Percentiles rank a stretch among this genome's conserved stretches.
Conservation (phyloP, 306 rosid genomes). For the Delonix regia region DNA sequence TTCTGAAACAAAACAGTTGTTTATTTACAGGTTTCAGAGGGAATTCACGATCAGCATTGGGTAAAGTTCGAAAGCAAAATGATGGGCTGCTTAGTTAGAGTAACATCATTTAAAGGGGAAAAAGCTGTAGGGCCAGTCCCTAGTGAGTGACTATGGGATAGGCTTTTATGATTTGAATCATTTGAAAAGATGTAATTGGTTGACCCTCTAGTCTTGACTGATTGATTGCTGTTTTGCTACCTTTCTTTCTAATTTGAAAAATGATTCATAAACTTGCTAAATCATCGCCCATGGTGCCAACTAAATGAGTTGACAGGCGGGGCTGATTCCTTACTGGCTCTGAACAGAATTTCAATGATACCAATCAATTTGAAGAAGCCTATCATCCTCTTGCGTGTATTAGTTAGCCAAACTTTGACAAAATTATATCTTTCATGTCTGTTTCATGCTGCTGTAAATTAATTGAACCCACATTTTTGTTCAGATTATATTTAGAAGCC, state of each 20-base stretch:
- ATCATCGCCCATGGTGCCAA: conserved; percentile 50
- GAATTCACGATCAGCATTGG: background rate
- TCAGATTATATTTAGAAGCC: too few relatives aligned
- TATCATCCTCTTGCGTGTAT: conserved; percentile 16
- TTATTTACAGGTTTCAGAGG: background rate
- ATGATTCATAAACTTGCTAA: conserved; percentile 46
- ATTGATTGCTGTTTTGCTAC: conserved; percentile 40
- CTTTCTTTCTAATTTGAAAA: conserved; percentile 39
- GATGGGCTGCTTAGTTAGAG: conserved; percentile 14
- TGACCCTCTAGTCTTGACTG: conserved; percentile 12
- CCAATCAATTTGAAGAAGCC: conserved; percentile 25
- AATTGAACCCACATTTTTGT: conserved; percentile 19
- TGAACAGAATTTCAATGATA: conserved; percentile 31
- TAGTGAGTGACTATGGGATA: conserved; percentile 24
- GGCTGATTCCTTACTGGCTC: conserved; percentile 29
- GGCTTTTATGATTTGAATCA: conserved; percentile 43
- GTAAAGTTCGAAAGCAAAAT: background rate
- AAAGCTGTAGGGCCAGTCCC: conserved; percentile 37
- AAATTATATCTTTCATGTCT: conserved; percentile 22
- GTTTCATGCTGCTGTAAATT: conserved; percentile 25
- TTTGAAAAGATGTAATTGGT: conserved; percentile 42
- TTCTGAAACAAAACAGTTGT: background rate
- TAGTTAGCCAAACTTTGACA: conserved; percentile 34
- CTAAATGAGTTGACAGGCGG: conserved; percentile 58
- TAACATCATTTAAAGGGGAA: conserved; percentile 32